phyloP scores from a whole-genome alignment of 2,329 filamentous ascomycete genomes.

The Lojkania enalia region DNA sequence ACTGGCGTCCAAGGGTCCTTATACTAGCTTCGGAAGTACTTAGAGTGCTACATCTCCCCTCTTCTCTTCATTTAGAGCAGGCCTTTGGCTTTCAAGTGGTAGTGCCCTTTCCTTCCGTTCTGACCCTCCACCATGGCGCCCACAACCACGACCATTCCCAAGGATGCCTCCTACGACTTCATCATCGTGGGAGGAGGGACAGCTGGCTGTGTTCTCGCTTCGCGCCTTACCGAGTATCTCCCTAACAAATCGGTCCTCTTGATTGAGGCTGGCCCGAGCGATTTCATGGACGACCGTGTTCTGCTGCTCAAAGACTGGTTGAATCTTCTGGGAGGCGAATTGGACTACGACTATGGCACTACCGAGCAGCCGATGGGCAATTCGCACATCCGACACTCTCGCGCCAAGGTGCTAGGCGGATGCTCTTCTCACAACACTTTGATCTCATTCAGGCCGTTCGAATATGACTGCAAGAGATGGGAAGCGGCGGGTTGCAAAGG shows the following conservation, averaged over 20 bases:
- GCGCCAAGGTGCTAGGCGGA: conserved; percentile 88
- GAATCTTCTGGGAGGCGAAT: conserved; percentile 76
- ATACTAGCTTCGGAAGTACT: neutral
- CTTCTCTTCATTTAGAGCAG: neutral
- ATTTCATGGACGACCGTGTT: conserved; percentile 85
- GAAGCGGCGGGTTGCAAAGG: conserved; percentile 78
- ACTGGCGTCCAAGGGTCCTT: neutral
- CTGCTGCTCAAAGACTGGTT: conserved; percentile 88
- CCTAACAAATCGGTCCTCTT: conserved; percentile 79
- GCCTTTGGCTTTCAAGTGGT: neutral
- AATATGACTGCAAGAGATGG: conserved; percentile 87
- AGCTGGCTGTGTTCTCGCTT: conserved; percentile 81
- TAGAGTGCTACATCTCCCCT: neutral
- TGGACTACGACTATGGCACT: conserved; percentile 90
- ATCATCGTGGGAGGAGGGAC: conserved; percentile 84
- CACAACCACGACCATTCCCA: conserved; percentile 70
- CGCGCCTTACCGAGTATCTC: conserved; percentile 78
- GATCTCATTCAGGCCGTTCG: conserved; percentile 89
- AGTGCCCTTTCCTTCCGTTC: neutral
- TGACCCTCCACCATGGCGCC: conserved; percentile 30
- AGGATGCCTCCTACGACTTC: conserved; percentile 73
- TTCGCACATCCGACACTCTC: conserved; percentile 87
- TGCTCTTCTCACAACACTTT: conserved; percentile 94
- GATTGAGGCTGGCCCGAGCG: conserved; percentile 86
- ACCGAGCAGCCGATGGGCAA: conserved; percentile 90